Base-by-base conservation (phyloP, 2,329 filamentous ascomycete genomes). In the Arthrobotrys pseudoclavata region DNA sequence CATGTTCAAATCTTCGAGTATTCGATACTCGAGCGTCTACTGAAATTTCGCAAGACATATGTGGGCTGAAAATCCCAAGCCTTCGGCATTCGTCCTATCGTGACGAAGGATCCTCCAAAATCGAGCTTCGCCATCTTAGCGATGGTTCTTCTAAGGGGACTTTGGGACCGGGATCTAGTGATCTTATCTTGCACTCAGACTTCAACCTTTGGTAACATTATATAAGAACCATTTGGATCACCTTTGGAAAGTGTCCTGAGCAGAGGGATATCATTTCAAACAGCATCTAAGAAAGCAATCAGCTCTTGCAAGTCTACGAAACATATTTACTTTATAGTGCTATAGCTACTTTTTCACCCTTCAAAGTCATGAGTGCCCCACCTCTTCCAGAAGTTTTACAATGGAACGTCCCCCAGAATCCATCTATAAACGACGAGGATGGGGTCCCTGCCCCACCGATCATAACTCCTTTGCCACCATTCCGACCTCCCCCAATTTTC, bases 311-410 rank as follows among this genome's bases (percentile, higher is more conserved):
- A 18, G 4, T 29, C 22, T 24, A 52, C 0, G 4, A 29, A 26
- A 26, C 24, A 26, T 15, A 52, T 1, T 10, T 50, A 24, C 26
- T 45, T 9, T 45, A 45, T 4, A 45, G 4, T 18, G 2, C 12
- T 12, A 40, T 40, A n/a, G 3, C 45, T 22, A 22, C 20, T 48
- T 18, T 50, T 22, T 24, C 0, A 29, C 12, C 18, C 7, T 45
- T 18, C 7, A 18, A 26, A 62, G 47, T 18, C 9, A 62, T 62
- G 57, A 62, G 57, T 12, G 40, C 34, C 10, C 57, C 57, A 45
- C 57, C 57, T 26, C 20, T 45, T 18, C 57, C 57, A 62, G 24
- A 62, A 6, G 5, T 47, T 45, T 18, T 62, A 18, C 20, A 37
- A 4, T 20, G 12, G 13, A 45, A 26, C 7, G n/a, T 29, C 37